A percentile compares a stretch with the other conserved stretches of the same genome.
These are phyloP conservation scores for Naganishia vaughanmartiniae DNA, from an alignment of 768 basidiomycete species.

Conservation along the genomic window DNA sequence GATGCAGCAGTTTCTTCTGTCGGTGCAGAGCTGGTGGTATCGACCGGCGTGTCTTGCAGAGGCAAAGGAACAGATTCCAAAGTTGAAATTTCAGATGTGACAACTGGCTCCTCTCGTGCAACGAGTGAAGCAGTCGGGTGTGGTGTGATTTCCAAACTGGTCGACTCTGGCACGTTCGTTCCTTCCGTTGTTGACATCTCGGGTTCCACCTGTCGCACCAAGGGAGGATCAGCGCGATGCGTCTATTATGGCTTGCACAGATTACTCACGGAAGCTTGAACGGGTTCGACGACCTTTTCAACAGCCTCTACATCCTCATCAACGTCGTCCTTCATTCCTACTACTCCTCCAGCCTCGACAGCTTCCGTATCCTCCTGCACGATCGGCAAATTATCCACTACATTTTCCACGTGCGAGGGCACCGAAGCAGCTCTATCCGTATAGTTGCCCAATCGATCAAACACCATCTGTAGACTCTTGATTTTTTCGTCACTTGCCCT, in stretches of 20 bases:
- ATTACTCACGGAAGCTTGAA: background rate
- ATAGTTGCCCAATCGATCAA: background rate
- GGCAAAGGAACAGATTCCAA: background rate
- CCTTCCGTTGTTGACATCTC: background rate
- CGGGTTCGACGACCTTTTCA: background rate
- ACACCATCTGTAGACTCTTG: conserved; percentile 13
- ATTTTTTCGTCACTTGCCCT: conserved; percentile 23
- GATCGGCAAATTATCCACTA: background rate
- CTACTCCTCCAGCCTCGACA: background rate
- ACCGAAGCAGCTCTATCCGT: background rate
- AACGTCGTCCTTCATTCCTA: no score
- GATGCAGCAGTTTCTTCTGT: background rate
- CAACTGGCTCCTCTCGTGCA: no score
- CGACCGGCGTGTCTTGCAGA: no score
- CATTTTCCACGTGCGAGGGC: background rate
- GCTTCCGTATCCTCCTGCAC: conserved; percentile 1
- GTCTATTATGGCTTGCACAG: background rate
- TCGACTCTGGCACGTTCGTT: background rate
- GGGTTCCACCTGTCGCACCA: background rate
- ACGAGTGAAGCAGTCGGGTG: background rate
- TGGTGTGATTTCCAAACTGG: background rate
- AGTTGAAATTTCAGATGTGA: background rate
- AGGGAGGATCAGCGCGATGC: background rate
- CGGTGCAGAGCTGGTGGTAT: background rate
- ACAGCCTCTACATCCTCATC: background rate